Conservation (phyloP, 1,284 basidiomycete species). For the Cystobasidium slooffiae region DNA sequence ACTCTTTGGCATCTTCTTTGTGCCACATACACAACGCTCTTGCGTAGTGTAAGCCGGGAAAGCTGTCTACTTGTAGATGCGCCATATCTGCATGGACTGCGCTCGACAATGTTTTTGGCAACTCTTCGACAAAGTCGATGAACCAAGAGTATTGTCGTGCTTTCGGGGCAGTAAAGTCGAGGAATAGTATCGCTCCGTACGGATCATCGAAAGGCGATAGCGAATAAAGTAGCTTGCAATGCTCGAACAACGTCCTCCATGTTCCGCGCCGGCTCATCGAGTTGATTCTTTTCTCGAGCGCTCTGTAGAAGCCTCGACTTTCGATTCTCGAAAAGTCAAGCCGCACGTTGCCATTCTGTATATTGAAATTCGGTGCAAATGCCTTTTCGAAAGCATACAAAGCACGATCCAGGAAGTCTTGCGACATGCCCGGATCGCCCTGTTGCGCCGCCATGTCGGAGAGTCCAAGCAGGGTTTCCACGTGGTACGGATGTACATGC, state of each 20-base stretch:
- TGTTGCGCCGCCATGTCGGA: conserved; percentile 60
- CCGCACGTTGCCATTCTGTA: conserved; percentile 75
- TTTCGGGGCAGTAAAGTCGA: conserved; percentile 41
- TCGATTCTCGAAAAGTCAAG: conserved; percentile 84
- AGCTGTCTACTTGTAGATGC: conserved; percentile 63
- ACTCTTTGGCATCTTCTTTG: conserved; percentile 63
- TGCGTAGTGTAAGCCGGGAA: conserved; percentile 82
- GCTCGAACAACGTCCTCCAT: conserved; percentile 84
- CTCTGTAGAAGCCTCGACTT: conserved; percentile 79
- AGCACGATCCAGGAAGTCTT: conserved; percentile 82
- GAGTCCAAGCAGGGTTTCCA: conserved; percentile 85
- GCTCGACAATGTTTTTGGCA: conserved; percentile 31
- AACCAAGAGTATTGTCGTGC: conserved; percentile 67
- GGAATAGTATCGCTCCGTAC: conserved; percentile 76
- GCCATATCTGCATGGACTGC: conserved; percentile 45
- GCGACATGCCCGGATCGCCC: conserved; percentile 64
- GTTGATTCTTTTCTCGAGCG: conserved; percentile 50
- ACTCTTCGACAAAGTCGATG: conserved; percentile 64
- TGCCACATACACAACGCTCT: conserved; percentile 70
- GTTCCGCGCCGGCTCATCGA: conserved; percentile 77
- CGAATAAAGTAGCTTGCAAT: conserved; percentile 69
- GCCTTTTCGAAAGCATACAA: conserved; percentile 86
- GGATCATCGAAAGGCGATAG: conserved; percentile 65
- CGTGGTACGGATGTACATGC: conserved; percentile 71
- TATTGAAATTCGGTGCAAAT: conserved; percentile 79